Evolutionary conservation across 2,329 filamentous ascomycete genomes (phyloP).

Genomic region (Xenoacremonium recifei): DNA sequence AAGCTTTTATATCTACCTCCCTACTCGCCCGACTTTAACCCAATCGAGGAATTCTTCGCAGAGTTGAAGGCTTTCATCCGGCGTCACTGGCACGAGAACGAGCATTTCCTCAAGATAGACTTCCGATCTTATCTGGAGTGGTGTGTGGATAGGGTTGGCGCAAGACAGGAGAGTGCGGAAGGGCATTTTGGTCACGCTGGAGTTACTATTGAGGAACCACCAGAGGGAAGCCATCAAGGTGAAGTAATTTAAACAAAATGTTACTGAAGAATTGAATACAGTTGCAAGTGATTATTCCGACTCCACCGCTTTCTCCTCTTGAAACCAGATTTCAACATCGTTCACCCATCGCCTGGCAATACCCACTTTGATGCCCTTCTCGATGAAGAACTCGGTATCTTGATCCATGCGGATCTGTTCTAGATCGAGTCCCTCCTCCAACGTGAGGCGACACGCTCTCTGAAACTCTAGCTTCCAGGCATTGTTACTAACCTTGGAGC

Average conservation of each 20-base stretch:
- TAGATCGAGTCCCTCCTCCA: conserved; percentile 7
- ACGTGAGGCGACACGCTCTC: conserved; percentile 5
- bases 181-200: conserved; percentile 8
- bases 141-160: conserved; percentile 18
- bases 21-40: conserved; percentile 24
- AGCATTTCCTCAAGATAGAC: conserved; percentile 14
- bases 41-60: conserved; percentile 22
- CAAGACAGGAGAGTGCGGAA: conserved; percentile 5
- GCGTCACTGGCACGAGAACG: conserved; percentile 11
- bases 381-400: conserved; percentile 1
- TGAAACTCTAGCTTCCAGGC: conserved; percentile 7
- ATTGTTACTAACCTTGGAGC: conserved; percentile 3
- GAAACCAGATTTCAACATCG: conserved; percentile 4
- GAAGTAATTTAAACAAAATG: background rate
- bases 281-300: too few relatives aligned
- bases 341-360: conserved; percentile 4
- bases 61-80: conserved; percentile 19
- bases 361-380: conserved; percentile 5
- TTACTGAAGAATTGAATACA: background rate
- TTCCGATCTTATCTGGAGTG: conserved; percentile 18
- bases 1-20: conserved; percentile 12
- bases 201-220: conserved; percentile 1
- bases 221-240: background rate
- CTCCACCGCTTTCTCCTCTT: background rate
- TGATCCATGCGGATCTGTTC: conserved; percentile 4